Evolutionary conservation across 371 early-diverging fungal genomes (phyloP), one percentile per base, ranked within the genome.

Genomic region (Apophysomyces elegans): DNA sequence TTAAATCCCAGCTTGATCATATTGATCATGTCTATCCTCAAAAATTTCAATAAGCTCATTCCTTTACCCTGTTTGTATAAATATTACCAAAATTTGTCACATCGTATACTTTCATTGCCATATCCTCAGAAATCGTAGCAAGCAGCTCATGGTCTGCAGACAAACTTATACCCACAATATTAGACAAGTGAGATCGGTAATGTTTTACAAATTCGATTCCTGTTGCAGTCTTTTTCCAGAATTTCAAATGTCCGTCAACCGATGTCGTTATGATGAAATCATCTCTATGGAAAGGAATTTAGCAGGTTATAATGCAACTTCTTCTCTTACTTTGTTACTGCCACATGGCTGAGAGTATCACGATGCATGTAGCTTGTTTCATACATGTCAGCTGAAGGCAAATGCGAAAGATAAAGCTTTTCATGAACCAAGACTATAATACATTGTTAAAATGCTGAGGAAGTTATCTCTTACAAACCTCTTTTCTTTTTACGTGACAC

Each of bases 201-300:
- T 96, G 95, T 80, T 99, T 99, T 41, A 97, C 97, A 82, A 99
- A 99, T 75, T 97, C 98, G 59, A 98, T 91, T 16, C 96, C 97
- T 41, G 81, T 80, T 6, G 85, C 88, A n/a, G 92, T 90, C 83
- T 96, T 97, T 73, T 97, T 97, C 99, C 99, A 99, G 68, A 98
- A 98, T 76, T 99, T 99, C 16, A 99, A 86, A 72, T 96, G 96
- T 0, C 99, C 99, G 78, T 99, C 98, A 4, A 90, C 84, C 1
- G 97, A 96, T 0, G 95, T 89, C 0, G 99, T 99, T 50, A 99
- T 85, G 44, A 99, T 71, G 72, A 96, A 98, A 67, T 96, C 96
- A 11, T 92, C 92, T 50, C 90, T 91, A 46, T 41, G 47, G n/a
- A n/a, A 21, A 46, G 36, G 37, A 60, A 50, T 37, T 37, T 58